Conservation (phyloP, 805 yeast genomes). For the Saturnispora kantuleensis region DNA sequence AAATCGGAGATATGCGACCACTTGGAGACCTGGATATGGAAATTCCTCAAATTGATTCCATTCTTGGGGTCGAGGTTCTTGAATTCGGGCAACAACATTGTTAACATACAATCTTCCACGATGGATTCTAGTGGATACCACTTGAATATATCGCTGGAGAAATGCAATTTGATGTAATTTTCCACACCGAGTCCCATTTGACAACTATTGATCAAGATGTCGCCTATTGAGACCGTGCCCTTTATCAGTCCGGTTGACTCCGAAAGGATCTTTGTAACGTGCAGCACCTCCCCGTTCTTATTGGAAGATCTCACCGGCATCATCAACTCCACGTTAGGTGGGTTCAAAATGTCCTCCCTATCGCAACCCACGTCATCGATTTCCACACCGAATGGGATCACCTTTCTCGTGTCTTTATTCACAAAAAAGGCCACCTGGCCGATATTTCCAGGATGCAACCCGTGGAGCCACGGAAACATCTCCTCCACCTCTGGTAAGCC, state of each 20-base stretch:
- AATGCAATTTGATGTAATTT: constrained; percentile 16
- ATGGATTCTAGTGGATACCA: constrained; percentile 22
- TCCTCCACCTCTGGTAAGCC: constrained; percentile 51
- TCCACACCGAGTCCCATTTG: too few species aligned
- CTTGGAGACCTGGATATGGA: constrained; percentile 79
- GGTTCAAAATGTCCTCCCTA: constrained; percentile 6
- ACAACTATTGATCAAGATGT: constrained; percentile 38
- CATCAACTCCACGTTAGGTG: constrained; percentile 20
- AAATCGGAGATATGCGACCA: constrained; percentile 66
- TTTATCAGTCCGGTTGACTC: constrained; percentile 38
- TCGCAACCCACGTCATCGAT: constrained; percentile 2
- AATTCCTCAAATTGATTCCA: constrained; percentile 74
- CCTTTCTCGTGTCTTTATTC: constrained; percentile 13
- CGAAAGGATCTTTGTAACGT: constrained; percentile 23
- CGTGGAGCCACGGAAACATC: constrained; percentile 91
- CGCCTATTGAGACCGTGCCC: constrained; percentile 45
- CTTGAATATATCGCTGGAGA: constrained; percentile 16
- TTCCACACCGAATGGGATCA: constrained; percentile 11
- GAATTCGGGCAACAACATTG: constrained; percentile 43
- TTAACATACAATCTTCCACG: constrained; percentile 34
- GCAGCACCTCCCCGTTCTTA: constrained; percentile 20
- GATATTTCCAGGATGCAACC: constrained; percentile 47
- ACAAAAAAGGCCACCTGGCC: constrained; percentile 41
- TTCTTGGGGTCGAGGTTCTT: constrained; percentile 53
- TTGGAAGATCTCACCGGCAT: constrained; percentile 26